phyloP scores from a whole-genome alignment of 371 early-diverging fungal species.

The Thermomucor indicae-seudaticae region DNA sequence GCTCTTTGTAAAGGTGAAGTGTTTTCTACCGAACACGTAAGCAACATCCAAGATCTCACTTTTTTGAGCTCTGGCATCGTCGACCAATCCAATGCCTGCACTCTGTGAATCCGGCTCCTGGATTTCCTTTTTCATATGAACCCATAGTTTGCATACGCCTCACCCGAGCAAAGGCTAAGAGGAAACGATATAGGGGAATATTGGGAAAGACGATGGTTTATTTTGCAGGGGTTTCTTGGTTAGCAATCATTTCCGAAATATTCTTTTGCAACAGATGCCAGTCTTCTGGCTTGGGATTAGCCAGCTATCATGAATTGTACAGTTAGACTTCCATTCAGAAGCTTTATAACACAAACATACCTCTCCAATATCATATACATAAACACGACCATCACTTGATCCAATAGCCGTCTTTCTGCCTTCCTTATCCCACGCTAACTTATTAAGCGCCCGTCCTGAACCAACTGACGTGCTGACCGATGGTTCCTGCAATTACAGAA shows the following conservation, averaged over 20 bases:
- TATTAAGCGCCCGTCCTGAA: conserved; percentile 82
- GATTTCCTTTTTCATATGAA: too few relatives aligned
- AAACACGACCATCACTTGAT: conserved; percentile 84
- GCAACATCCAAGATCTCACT: too few relatives aligned
- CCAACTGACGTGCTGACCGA: conserved; percentile 65
- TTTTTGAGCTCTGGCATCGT: too few relatives aligned
- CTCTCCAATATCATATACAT: conserved; percentile 90
- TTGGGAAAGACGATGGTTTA: too few relatives aligned
- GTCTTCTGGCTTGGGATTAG: conserved; percentile 62
- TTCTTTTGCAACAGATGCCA: conserved; percentile 66
- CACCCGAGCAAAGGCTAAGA: too few relatives aligned
- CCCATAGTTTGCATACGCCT: too few relatives aligned
- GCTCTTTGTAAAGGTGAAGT: too few relatives aligned
- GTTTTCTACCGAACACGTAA: not conserved
- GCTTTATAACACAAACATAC: conserved; percentile 25
- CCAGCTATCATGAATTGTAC: conserved; percentile 36
- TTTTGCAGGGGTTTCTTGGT: conserved; percentile 40
- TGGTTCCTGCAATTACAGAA: conserved; percentile 48
- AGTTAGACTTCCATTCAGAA: not conserved
- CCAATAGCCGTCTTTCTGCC: conserved; percentile 82
- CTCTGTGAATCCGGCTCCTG: too few relatives aligned
- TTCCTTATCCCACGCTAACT: conserved; percentile 88
- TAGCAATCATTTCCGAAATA: conserved; percentile 60
- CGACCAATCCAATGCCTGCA: too few relatives aligned
- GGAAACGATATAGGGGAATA: too few relatives aligned